Base-by-base conservation (phyloP, 805 yeast genomes). In the Kodamaea restingae region DNA sequence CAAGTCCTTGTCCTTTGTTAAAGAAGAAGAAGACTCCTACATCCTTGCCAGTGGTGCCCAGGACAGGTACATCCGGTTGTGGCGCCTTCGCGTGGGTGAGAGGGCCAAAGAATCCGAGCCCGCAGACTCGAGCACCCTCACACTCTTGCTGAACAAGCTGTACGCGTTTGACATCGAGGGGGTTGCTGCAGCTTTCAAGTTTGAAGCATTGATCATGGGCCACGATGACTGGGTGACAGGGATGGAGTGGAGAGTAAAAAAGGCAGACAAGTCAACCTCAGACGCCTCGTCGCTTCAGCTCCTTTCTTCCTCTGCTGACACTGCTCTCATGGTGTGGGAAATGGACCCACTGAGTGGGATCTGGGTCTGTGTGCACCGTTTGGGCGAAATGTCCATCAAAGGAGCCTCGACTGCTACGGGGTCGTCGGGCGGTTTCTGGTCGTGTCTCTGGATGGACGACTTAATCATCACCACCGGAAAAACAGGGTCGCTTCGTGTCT, bases 321-420 rank as follows among this genome's bases (percentile, higher is more conserved):
- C 96, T 0, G 85, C 96, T 0, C 66, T 91, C 36, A 90, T 93
- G 85, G 67, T 88, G 7, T 93, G 98, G 98, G 83, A 81, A 54
- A 91, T 95, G 46, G 97, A 91, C 60, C 67, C 65, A 33, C 70
- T 75, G 2, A 84, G 95, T 4, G 96, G 96, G 3, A 81, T 93
- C 34, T 93, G 98, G 98, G 71, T 85, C 15, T 84, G 95, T 37
- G 72, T 73, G 7, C 67, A 81, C 14, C 69, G 98, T 49, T 65
- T 93, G 14, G 99, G 99, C 33, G 98, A 95, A 51, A 71, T 93
- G 44, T 83, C 95, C 31, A 84, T 88, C 36, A 91, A 93, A 61
- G 99, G 99, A 52, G 96, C 99, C 0, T 84, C 95, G 3, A 88
- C 98, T 0, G 98, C 98, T 3, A 93, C 98, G 0, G 99, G 99